Evolutionary conservation across 139 green algal genomes (phyloP).

Genomic region (Chlorella sorokiniana): DNA sequence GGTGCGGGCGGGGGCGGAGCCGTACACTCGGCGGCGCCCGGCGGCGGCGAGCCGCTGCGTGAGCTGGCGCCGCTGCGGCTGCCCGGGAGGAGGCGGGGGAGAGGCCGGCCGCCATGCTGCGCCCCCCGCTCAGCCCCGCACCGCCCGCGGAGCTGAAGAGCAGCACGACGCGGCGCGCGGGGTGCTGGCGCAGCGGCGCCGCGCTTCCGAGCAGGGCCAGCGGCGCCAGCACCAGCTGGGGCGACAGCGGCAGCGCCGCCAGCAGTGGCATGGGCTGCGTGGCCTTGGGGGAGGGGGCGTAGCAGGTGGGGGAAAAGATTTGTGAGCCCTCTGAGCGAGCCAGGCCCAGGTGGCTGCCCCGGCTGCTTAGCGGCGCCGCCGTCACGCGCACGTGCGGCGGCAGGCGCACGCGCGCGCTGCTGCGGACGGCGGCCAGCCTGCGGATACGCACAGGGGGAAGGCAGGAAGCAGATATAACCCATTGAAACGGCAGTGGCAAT

Average conservation of each 20-base stretch:
- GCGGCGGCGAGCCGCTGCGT: background rate
- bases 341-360: slow-evolving; percentile 1
- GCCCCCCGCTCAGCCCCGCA: background rate
- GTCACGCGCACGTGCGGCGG: slow-evolving; percentile 9
- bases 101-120: background rate
- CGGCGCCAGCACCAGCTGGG: slow-evolving; percentile 7
- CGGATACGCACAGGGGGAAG: background rate
- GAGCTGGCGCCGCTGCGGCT: slow-evolving; percentile 3
- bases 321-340: background rate
- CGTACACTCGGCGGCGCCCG: background rate
- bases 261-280: slow-evolving; percentile 22
- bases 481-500: background rate
- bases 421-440: slow-evolving; percentile 13
- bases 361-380: slow-evolving; percentile 9
- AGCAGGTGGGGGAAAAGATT: slow-evolving; percentile 16
- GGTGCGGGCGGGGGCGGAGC: background rate
- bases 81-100: slow-evolving; percentile 15
- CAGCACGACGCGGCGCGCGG: slow-evolving; percentile 10
- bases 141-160: slow-evolving; percentile 2
- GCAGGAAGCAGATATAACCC: background rate
- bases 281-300: background rate
- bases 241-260: slow-evolving; percentile 8
- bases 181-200: slow-evolving; percentile 9
- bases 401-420: slow-evolving; percentile 19
- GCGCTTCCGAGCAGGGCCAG: background rate